Conservation (phyloP, 257 asterid genomes). For the Primulina huaijiensis region DNA sequence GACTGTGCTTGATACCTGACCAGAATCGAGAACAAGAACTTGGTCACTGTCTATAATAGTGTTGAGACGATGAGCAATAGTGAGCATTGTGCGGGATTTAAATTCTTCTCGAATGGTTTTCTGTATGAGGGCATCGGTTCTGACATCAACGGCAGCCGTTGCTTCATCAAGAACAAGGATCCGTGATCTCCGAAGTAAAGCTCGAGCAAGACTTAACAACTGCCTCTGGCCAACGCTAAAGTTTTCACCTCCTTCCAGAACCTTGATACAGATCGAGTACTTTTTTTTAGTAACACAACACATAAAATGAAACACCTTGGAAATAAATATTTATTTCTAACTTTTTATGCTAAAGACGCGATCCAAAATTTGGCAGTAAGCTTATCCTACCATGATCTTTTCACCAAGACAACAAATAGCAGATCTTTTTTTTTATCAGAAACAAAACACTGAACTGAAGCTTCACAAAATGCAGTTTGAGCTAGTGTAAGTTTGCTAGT, state of each 20-base stretch:
- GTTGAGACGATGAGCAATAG: constrained; percentile 78
- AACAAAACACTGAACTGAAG: too few relatives aligned
- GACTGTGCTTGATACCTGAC: constrained; percentile 41
- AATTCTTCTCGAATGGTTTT: constrained; percentile 77
- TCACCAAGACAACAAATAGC: not conserved
- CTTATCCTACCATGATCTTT: not conserved
- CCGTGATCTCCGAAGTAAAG: constrained; percentile 71
- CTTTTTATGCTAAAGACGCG: not conserved
- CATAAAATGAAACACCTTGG: not conserved
- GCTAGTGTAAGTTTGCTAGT: not conserved
- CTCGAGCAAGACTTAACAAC: constrained; percentile 75
- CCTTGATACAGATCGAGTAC: constrained; percentile 38
- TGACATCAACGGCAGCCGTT: constrained; percentile 82
- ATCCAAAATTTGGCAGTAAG: too few relatives aligned
- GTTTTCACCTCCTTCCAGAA: constrained; percentile 83
- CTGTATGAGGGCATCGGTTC: constrained; percentile 86
- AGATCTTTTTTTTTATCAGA: too few relatives aligned
- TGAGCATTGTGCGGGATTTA: constrained; percentile 76
- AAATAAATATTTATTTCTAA: too few relatives aligned
- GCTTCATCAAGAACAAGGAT: constrained; percentile 91
- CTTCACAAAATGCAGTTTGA: not conserved
- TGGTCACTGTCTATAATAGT: constrained; percentile 71
- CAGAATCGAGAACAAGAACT: constrained; percentile 67
- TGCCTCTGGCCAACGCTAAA: constrained; percentile 91
- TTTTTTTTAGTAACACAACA: not conserved